Conservation (phyloP, 352 stramenopile genomes). For the Globisporangium nagaii region DNA sequence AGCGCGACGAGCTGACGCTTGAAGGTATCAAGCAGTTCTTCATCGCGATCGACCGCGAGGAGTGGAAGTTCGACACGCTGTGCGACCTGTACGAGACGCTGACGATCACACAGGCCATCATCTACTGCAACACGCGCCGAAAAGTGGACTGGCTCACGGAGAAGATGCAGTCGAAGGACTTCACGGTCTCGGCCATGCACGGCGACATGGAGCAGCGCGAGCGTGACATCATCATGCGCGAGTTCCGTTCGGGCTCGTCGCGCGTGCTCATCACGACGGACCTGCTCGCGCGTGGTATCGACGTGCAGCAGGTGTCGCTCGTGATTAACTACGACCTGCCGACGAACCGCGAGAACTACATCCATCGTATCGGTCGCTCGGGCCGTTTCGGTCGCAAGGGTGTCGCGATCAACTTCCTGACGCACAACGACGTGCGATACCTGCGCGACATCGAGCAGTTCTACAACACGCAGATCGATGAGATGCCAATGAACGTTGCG, state of each 20-base stretch:
- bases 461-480: conserved; percentile 99
- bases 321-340: conserved; percentile 99
- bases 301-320: conserved; percentile 98
- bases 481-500: conserved; percentile 99
- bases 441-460: conserved; percentile 99
- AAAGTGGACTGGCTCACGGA: conserved; percentile 99
- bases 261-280: conserved; percentile 99
- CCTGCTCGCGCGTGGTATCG: conserved; percentile 98
- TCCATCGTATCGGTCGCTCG: conserved; percentile 99
- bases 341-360: conserved; percentile 99
- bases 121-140: conserved; percentile 99
- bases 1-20: conserved; percentile 99
- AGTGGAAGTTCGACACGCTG: conserved; percentile 99
- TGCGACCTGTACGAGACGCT: conserved; percentile 99
- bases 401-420: conserved; percentile 99
- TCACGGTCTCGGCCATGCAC: conserved; percentile 99
- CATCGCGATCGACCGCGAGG: conserved; percentile 97
- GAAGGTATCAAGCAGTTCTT: conserved; percentile 99
- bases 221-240: conserved; percentile 99
- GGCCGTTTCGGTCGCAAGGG: conserved; percentile 99
- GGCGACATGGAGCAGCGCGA: conserved; percentile 99
- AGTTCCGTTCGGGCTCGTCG: conserved; percentile 98
- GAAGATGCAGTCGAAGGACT: conserved; percentile 99
- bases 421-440: conserved; percentile 97
- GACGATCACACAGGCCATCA: conserved; percentile 99